A percentile compares a stretch with the other conserved stretches of the same genome.
Evolutionary conservation across 495 filamentous ascomycete genomes (phyloP).

Genomic region (Lentithecium fluviatile): DNA sequence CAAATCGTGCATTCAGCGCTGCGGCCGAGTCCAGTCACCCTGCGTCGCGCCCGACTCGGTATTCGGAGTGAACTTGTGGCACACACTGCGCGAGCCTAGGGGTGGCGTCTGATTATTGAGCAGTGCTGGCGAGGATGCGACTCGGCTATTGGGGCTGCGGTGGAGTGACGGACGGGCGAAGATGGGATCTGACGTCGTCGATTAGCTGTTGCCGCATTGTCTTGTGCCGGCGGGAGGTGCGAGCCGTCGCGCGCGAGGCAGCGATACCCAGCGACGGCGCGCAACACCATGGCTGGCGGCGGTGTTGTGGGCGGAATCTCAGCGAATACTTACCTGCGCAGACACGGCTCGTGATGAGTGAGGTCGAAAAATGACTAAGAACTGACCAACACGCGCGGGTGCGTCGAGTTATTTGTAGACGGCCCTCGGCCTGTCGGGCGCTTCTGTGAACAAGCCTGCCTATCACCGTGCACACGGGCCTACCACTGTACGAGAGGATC

Average conservation of each 20-base stretch:
- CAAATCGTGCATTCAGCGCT: slow-evolving; percentile 23
- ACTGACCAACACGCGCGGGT: too few species aligned
- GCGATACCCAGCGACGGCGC: neutral
- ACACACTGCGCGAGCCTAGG: neutral
- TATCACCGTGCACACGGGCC: too few species aligned
- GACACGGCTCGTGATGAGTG: too few species aligned
- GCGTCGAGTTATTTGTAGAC: too few species aligned
- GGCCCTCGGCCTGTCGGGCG: too few species aligned
- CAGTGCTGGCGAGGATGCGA: neutral
- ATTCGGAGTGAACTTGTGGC: neutral
- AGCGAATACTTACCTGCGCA: too few species aligned
- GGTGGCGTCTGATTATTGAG: slow-evolving; percentile 32
- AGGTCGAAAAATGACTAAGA: too few species aligned
- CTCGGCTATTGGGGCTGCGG: neutral
- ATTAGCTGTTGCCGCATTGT: slow-evolving; percentile 11
- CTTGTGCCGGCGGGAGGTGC: neutral
- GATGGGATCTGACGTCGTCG: slow-evolving; percentile 6
- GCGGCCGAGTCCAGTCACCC: slow-evolving; percentile 11
- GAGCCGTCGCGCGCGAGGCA: neutral
- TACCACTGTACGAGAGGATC: too few species aligned
- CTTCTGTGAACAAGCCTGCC: too few species aligned
- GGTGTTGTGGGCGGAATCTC: neutral
- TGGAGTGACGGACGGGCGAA: neutral
- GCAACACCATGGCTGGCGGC: neutral
- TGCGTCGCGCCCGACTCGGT: slow-evolving; percentile 4